Evolutionary conservation across 1,139 yeast species (phyloP).

Genomic region (Citeromyces hawaiiensis): DNA sequence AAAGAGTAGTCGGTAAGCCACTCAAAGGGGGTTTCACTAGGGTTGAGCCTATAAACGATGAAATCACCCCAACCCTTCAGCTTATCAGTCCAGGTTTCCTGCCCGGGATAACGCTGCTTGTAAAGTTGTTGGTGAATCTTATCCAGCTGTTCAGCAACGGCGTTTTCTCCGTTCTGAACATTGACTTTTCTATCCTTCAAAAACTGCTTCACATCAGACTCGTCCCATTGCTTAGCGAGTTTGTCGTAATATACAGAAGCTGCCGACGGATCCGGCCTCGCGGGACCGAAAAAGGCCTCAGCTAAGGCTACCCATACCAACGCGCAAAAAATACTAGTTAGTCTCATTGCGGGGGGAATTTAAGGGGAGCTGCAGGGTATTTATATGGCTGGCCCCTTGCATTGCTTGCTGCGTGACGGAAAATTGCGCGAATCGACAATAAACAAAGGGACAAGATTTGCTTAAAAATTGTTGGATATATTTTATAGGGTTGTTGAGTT

Average conservation of each 20-base stretch:
- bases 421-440: no score
- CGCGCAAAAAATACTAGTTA: no score
- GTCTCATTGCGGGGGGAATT: not conserved
- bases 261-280: not conserved
- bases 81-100: not conserved
- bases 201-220: constrained; percentile 17
- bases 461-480: no score
- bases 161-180: constrained; percentile 9
- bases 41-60: not conserved
- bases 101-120: not conserved
- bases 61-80: not conserved
- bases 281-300: not conserved
- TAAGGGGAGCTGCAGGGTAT: not conserved
- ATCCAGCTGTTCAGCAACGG: not conserved
- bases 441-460: no score
- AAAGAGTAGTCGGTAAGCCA: not conserved
- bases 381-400: not conserved
- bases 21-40: not conserved
- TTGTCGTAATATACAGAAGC: not conserved
- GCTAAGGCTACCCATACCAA: no score
- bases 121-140: not conserved
- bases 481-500: no score
- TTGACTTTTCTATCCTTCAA: constrained; percentile 22
- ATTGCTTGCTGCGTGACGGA: constrained; percentile 1
- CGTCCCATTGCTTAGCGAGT: constrained; percentile 11